phyloP scores from a whole-genome alignment of 139 green algal genomes.

The Cymbomonas tetramitiformis region DNA sequence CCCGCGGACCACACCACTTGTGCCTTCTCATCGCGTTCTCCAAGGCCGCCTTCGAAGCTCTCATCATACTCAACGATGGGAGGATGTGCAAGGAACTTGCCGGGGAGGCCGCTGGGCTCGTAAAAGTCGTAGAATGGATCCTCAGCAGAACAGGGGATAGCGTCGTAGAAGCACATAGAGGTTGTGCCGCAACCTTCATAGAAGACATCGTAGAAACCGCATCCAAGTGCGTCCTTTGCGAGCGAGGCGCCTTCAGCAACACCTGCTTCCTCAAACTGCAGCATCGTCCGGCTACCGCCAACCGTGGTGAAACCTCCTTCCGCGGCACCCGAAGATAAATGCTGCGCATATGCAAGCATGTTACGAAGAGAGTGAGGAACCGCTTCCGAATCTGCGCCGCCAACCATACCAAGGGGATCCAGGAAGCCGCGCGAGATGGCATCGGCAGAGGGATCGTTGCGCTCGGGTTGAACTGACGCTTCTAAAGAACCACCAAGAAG shows the following conservation, averaged over 20 bases:
- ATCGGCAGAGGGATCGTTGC: too few species aligned
- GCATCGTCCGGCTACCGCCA: too few species aligned
- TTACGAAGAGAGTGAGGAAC: neutral
- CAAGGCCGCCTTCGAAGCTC: slow-evolving; percentile 5
- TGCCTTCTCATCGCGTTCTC: neutral
- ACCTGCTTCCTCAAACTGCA: slow-evolving; percentile 12
- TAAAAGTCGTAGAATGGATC: slow-evolving; percentile 22
- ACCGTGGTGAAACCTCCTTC: too few species aligned
- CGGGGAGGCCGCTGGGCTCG: too few species aligned
- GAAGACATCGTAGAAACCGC: slow-evolving; percentile 26
- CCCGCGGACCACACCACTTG: neutral
- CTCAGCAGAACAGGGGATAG: neutral
- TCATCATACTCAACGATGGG: slow-evolving; percentile 12
- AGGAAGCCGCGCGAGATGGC: too few species aligned
- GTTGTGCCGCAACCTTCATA: slow-evolving; percentile 19
- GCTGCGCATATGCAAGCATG: slow-evolving; percentile 1
- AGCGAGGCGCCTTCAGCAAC: slow-evolving; percentile 6
- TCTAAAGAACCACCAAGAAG: too few species aligned
- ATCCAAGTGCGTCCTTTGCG: slow-evolving; percentile 10
- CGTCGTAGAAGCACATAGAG: slow-evolving; percentile 15
- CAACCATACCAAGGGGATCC: too few species aligned
- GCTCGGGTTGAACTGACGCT: too few species aligned
- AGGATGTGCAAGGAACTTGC: slow-evolving; percentile 7
- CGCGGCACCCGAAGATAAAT: too few species aligned
- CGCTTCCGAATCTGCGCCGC: neutral